Conservation (phyloP, 1,139 yeast species). For the Zygosaccharomyces pseudobailii region DNA sequence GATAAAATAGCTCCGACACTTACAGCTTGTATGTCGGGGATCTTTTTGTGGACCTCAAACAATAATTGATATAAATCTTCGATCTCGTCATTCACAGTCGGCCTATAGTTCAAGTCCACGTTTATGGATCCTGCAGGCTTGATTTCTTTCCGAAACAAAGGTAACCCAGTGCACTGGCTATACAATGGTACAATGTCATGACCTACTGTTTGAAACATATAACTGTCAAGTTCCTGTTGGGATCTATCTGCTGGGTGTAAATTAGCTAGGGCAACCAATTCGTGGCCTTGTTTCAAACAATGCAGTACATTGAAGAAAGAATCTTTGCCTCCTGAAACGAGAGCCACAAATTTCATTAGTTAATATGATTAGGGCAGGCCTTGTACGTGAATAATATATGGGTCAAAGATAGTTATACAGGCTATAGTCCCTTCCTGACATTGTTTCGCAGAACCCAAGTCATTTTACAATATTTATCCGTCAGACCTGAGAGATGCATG, state of each 20-base stretch:
- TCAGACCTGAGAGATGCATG: too few relatives aligned
- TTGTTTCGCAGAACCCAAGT: too few relatives aligned
- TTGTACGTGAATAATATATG: background rate
- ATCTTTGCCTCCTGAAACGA: conserved; percentile 94
- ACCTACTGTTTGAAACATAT: conserved; percentile 98
- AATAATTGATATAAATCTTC: conserved; percentile 67
- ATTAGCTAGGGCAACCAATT: conserved; percentile 78
- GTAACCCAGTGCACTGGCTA: conserved; percentile 67
- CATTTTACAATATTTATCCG: too few relatives aligned
- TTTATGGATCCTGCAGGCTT: conserved; percentile 54
- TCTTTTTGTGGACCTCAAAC: conserved; percentile 41
- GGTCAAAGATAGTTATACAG: too few relatives aligned
- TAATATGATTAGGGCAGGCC: background rate
- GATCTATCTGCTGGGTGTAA: conserved; percentile 53
- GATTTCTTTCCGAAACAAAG: conserved; percentile 70
- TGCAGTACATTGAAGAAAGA: conserved; percentile 86
- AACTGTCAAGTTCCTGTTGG: conserved; percentile 76
- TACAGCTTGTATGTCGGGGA: conserved; percentile 78
- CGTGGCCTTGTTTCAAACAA: conserved; percentile 78
- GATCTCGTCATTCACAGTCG: conserved; percentile 72
- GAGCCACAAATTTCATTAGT: conserved; percentile 81
- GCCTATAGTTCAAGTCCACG: conserved; percentile 61
- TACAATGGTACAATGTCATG: conserved; percentile 69
- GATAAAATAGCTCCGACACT: conserved; percentile 95
- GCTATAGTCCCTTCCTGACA: too few relatives aligned